Base-by-base conservation (phyloP, 2,329 filamentous ascomycete species). In the Talaromyces sp. region DNA sequence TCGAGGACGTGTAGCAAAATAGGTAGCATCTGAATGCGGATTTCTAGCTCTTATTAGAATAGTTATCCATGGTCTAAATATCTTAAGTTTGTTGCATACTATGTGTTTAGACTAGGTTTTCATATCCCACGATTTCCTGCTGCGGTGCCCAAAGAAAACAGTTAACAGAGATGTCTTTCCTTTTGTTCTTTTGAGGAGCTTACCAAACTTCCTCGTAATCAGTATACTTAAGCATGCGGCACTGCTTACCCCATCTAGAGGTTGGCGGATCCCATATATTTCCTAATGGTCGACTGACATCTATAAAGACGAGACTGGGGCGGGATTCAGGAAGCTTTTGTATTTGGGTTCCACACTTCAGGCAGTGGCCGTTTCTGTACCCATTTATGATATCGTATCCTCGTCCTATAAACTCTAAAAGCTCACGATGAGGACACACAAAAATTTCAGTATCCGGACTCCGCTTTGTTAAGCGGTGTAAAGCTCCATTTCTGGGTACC, bases 241-340 rank as follows among this genome's bases (percentile, higher is more conserved):
- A 64, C 44, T 61, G 60, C 33, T 57, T 34, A 61, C 57, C n/a
- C 56, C 59, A 62, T 42, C 42, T 6, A 54, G 36, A 34, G 53
- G 23, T 23, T 23, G 23, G 23, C 23, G 23, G 23, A 23, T 55
- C 42, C 55, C 56, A 23, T 18, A 27, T 57, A 53, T 60, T 52
- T 23, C 23, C 23, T 34, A 64, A 27, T 23, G 28, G 34, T 57
- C 40, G 51, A 40, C 33, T 56, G 54, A 31, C 52, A 51, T 56
- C 16, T 42, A 56, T 44, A 52, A 55, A 51, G 61, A 59, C 42
- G 60, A 28, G 10, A 31, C 50, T 52, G 33, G 12, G 9, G 12
- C 16, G 27, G 47, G 51, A 18, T 50, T 61, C 10, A 33, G 16
- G 30, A 12, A 34, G 53, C 7, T 5, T n/a, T 10, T 34, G 14